Conservation (phyloP, 129 eudicot genomes). For the Erigeron canadensis region DNA sequence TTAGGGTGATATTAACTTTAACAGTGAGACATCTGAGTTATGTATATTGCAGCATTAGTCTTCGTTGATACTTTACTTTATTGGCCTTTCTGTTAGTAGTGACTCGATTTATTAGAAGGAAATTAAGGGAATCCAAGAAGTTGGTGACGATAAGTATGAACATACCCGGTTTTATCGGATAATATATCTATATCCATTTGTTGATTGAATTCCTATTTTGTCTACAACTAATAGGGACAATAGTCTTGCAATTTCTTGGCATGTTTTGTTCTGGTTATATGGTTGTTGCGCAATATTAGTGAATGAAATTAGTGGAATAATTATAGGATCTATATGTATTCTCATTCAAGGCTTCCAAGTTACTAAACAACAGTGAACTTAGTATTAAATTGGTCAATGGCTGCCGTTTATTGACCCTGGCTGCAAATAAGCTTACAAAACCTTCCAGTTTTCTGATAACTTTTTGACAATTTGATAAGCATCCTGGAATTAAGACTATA, state of each 20-base stretch:
- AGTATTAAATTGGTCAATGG: slow-evolving; percentile 16
- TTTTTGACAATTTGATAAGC: slow-evolving; percentile 30
- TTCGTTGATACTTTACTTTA: slow-evolving; percentile 17
- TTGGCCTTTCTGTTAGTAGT: slow-evolving; percentile 1
- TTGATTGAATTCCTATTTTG: background rate
- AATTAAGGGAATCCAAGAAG: slow-evolving; percentile 12
- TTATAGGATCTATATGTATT: slow-evolving; percentile 26
- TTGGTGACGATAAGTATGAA: slow-evolving; percentile 10
- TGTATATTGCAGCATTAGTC: slow-evolving; percentile 15
- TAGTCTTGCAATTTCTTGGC: slow-evolving; percentile 9
- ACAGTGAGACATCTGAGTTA: background rate
- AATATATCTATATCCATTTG: slow-evolving; percentile 9
- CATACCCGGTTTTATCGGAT: background rate
- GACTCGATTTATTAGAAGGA: slow-evolving; percentile 9
- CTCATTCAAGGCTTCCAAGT: slow-evolving; percentile 14
- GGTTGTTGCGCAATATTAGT: slow-evolving; percentile 13
- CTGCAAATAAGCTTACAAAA: slow-evolving; percentile 30
- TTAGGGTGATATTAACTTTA: slow-evolving; percentile 6
- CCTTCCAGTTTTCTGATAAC: background rate
- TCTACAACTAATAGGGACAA: slow-evolving; percentile 11
- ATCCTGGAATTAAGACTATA: slow-evolving; percentile 25
- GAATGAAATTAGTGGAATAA: slow-evolving; percentile 14
- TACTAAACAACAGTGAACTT: background rate
- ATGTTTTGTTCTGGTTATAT: background rate
- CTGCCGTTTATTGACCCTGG: slow-evolving; percentile 22